phyloP scores from a whole-genome alignment of 73 alveolate species.

The Symbiodinium pilosum region DNA sequence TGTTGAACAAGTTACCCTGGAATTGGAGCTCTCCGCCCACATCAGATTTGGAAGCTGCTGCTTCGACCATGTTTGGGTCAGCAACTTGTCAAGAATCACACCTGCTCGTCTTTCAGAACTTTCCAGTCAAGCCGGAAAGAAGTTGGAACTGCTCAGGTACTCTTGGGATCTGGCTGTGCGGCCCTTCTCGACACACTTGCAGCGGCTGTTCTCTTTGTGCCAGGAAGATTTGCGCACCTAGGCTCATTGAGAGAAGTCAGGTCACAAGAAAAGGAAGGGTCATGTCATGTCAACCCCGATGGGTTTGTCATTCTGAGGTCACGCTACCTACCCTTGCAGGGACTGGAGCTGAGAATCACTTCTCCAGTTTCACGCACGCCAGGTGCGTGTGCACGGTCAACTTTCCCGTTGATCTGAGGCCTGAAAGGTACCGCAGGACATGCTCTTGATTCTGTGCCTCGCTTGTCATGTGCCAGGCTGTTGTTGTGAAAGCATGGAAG shows the following conservation, averaged over 20 bases:
- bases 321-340: background rate
- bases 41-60: slow-evolving; percentile 36
- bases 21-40: slow-evolving; percentile 7
- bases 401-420: background rate
- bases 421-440: background rate
- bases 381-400: too few relatives aligned
- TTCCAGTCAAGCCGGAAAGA: background rate
- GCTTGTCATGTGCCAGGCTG: background rate
- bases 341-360: background rate
- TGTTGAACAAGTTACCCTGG: slow-evolving; percentile 31
- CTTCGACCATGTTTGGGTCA: slow-evolving; percentile 42
- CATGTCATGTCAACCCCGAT: background rate
- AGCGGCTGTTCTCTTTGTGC: background rate
- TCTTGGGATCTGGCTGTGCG: slow-evolving; percentile 20
- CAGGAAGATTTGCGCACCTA: slow-evolving; percentile 7
- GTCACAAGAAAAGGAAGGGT: background rate
- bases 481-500: background rate
- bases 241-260: background rate
- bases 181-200: slow-evolving; percentile 46
- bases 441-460: background rate
- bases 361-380: background rate
- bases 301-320: background rate
- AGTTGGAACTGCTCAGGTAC: background rate
- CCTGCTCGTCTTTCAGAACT: background rate
- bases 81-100: background rate